Evolutionary conservation across 345 rosid genomes (phyloP).

Genomic region (Aquilaria malaccensis): DNA sequence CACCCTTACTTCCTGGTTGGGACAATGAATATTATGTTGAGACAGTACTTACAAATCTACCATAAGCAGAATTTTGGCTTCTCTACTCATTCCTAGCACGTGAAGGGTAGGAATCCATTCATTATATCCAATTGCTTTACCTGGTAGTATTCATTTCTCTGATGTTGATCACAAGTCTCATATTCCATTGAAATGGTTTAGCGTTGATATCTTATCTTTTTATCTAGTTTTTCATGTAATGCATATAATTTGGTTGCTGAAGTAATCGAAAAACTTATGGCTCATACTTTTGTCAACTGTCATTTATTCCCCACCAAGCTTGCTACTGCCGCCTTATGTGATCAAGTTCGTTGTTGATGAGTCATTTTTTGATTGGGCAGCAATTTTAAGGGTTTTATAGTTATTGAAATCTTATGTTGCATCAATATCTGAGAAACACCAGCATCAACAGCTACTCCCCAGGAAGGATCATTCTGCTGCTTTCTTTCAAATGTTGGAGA

Average conservation of each 20-base stretch:
- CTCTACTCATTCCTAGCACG: constrained; percentile 90
- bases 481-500: constrained; percentile 56
- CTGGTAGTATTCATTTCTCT: not conserved
- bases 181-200: not conserved
- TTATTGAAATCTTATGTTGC: constrained; percentile 71
- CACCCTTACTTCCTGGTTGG: constrained; percentile 28
- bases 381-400: constrained; percentile 85
- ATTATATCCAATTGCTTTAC: no score
- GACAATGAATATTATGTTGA: constrained; percentile 52
- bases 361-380: constrained; percentile 84
- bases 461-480: constrained; percentile 53
- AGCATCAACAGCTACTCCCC: constrained; percentile 37
- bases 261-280: constrained; percentile 82
- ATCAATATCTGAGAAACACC: constrained; percentile 49
- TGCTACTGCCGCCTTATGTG: constrained; percentile 57
- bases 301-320: constrained; percentile 78
- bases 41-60: constrained; percentile 57
- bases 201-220: constrained; percentile 13
- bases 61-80: constrained; percentile 69
- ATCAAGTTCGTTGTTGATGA: constrained; percentile 75
- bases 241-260: constrained; percentile 85
- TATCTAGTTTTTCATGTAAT: constrained; percentile 77
- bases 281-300: constrained; percentile 68
- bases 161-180: no score
- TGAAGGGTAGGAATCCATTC: constrained; percentile 54